Conservation (phyloP, 371 early-diverging fungal genomes). For the Lichtheimia ornata region DNA sequence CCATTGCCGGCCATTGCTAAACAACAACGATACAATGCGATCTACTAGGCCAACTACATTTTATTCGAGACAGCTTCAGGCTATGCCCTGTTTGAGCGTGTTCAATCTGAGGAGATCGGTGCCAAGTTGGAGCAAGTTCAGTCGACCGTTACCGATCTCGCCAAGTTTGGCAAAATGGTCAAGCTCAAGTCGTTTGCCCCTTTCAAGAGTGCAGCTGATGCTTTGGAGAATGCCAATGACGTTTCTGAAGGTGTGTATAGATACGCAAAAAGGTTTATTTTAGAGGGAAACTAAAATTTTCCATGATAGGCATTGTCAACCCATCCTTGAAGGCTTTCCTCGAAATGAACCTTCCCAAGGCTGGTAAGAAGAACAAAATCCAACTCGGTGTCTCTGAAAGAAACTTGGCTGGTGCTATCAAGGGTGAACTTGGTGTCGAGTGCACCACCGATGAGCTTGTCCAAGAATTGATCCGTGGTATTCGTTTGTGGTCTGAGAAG, state of each 20-base stretch:
- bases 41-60: conserved; percentile 60
- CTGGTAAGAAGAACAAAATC: conserved; percentile 71
- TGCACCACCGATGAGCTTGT: conserved; percentile 82
- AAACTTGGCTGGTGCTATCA: conserved; percentile 90
- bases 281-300: not conserved
- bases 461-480: conserved; percentile 90
- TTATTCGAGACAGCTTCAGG: conserved; percentile 96
- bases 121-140: conserved; percentile 90
- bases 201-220: conserved; percentile 96
- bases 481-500: conserved; percentile 90
- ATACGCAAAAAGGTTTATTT: conserved; percentile 3
- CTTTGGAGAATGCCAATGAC: conserved; percentile 96
- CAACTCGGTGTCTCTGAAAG: conserved; percentile 93
- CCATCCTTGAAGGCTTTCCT: conserved; percentile 88
- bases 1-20: not conserved
- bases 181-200: conserved; percentile 94
- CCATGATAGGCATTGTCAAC: conserved; percentile 71
- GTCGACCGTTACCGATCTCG: conserved; percentile 79
- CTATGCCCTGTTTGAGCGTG: conserved; percentile 94
- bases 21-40: too few species aligned
- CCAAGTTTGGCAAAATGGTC: conserved; percentile 89
- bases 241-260: conserved; percentile 85
- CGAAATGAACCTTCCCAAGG: conserved; percentile 89
- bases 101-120: conserved; percentile 95
- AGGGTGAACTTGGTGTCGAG: conserved; percentile 74